These are phyloP conservation scores for Myxozyma nipponensis DNA, from an alignment of 805 yeast genomes.

Conservation along the genomic window DNA sequence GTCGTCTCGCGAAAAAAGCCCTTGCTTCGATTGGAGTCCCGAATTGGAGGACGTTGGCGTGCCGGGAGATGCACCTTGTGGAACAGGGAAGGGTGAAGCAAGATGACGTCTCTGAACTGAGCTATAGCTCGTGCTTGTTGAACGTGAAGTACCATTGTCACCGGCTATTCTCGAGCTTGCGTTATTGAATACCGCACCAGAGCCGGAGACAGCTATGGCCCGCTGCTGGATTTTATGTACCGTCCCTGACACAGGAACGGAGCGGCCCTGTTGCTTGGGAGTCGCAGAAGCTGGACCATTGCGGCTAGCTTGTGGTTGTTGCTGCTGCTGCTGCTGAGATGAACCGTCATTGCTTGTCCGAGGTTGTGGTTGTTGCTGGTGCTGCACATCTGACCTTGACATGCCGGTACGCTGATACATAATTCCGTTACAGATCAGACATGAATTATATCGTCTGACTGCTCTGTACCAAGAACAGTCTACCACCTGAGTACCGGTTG, in stretches of 20 bases:
- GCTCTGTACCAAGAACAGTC: too few relatives aligned
- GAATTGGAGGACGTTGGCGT: constrained; percentile 17
- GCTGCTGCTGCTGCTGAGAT: constrained; percentile 3
- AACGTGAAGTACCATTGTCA: not conserved
- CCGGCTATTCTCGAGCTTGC: constrained; percentile 8
- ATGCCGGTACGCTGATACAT: constrained; percentile 1
- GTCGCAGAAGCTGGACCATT: too few relatives aligned
- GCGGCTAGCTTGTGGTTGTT: constrained; percentile 1
- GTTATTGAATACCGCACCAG: not conserved
- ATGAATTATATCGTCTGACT: too few relatives aligned
- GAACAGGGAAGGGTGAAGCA: constrained; percentile 16
- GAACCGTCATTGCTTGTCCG: not conserved
- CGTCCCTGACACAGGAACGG: not conserved
- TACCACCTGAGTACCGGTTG: too few relatives aligned
- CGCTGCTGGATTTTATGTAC: constrained; percentile 1
- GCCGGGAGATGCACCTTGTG: constrained; percentile 15
- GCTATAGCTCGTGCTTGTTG: not conserved
- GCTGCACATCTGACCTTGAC: not conserved
- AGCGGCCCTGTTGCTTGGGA: constrained; percentile 1
- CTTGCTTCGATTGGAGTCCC: constrained; percentile 15
- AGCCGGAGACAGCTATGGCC: not conserved
- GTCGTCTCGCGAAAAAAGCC: constrained; percentile 19
- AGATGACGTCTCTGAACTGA: constrained; percentile 19
- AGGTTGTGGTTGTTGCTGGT: too few relatives aligned
- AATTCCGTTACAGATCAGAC: too few relatives aligned